A percentile compares a stretch with the other conserved stretches of the same genome.
phyloP scores from a whole-genome alignment of 1,139 yeast genomes.

The Hyphopichia pseudoburtonii region DNA sequence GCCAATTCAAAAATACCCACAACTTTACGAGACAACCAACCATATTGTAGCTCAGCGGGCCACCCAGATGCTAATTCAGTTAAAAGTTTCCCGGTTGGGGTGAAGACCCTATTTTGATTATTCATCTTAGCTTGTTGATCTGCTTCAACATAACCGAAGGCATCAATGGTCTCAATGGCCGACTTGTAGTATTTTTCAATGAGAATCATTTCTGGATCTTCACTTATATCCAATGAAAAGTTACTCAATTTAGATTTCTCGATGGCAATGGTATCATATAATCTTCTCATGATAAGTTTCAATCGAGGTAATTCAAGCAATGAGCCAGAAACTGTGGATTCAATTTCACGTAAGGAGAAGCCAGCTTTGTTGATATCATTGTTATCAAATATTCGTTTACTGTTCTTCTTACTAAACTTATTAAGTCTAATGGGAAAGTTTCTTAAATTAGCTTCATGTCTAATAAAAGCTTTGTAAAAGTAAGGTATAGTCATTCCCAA shows the following conservation, averaged over 20 bases:
- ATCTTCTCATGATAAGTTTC: constrained; percentile 64
- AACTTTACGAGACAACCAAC: constrained; percentile 84
- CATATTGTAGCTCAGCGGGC: constrained; percentile 86
- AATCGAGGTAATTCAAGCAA: constrained; percentile 65
- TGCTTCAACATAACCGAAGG: constrained; percentile 64
- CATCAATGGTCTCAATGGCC: constrained; percentile 68
- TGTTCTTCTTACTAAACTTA: constrained; percentile 45
- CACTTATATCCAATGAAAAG: constrained; percentile 10
- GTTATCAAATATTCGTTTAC: constrained; percentile 39
- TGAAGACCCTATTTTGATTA: constrained; percentile 63
- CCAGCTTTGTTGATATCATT: constrained; percentile 25
- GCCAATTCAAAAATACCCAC: constrained; percentile 72
- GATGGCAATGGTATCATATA: constrained; percentile 29
- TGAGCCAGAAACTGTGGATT: constrained; percentile 68
- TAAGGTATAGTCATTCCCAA: constrained; percentile 81
- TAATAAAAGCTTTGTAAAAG: constrained; percentile 86
- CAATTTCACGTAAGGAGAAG: constrained; percentile 61
- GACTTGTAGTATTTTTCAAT: constrained; percentile 48
- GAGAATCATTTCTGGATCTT: constrained; percentile 13
- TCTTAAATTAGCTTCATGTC: constrained; percentile 79
- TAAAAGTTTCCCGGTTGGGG: constrained; percentile 86
- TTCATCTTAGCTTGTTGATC: constrained; percentile 34
- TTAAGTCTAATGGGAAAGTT: constrained; percentile 44
- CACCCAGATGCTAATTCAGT: constrained; percentile 82
- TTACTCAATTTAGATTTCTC: constrained; percentile 18